Base-by-base conservation (phyloP, 805 yeast species). In the Starmerella sirachaensis region DNA sequence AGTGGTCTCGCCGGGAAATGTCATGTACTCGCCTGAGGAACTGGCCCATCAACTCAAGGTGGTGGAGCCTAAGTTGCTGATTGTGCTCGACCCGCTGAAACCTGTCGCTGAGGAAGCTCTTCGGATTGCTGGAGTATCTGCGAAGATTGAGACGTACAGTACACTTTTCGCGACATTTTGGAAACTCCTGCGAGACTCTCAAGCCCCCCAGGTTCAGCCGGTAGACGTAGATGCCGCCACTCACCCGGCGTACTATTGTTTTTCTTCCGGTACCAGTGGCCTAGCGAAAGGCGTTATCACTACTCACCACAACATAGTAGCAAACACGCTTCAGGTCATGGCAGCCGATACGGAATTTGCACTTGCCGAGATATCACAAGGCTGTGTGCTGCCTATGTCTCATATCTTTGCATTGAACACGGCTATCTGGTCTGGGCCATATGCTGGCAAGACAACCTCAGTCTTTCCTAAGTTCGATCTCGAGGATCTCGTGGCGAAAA, bases 201-300 rank as follows among this genome's bases (percentile, higher is more conserved):
- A 29, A 3, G 43, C 42, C 9, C 37, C 42, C 6, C 37, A 35
- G 22, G 38, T 33, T 3, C 22, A 27, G 27, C 41, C 46, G 1
- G 43, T 46, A 1, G 36, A 31, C 12, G 38, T 48, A 13, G 42
- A 49, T 25, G 45, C 43, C 6, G 27, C 16, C 9, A 19, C 27
- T 10, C 42, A 47, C 19, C 44, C 37, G 13, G 58, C 57, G 2
- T 53, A 54, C 38, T 51, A 50, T 44, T 50, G 56, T 47, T 54
- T 56, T 39, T 56, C 58, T 6, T 48, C 53, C 2, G 59, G 60
- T 4, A 56, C 62, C 16, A 54, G 59, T n/a, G 86, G 91, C 39
- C 70, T 76, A 29, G 83, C 88, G 44, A 81, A 80, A 62, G 88
- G 88, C 50, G 88, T 77, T 18, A 72, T 74, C 21, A 61, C 78